Evolutionary conservation across 2,329 filamentous ascomycete species (phyloP), one percentile per base, ranked within the genome.

Genomic region (Colletotrichum sp.): DNA sequence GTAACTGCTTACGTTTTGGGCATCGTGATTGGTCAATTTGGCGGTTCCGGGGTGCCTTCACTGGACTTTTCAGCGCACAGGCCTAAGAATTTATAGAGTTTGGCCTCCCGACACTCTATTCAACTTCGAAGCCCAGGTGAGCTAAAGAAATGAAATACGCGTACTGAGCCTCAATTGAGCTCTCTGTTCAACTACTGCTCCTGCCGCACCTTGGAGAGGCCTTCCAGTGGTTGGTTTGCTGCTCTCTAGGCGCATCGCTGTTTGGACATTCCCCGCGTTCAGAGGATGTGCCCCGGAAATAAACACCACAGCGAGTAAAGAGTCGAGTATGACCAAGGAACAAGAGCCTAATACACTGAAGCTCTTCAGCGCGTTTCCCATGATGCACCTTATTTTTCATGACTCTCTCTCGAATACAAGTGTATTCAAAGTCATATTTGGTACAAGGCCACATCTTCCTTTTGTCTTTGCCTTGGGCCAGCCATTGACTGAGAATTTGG

Each of bases 111-210:
- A 5, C 12, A 52, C 44, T 52, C 44, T 52, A 22, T 52, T 24
- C 44, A 52, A 52, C 44, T 13, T 52, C n/a, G 44, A 48, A 48
- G 44, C n/a, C 10, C n/a, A 48, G 5, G 6, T 48, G 9, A 48
- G 10, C 10, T 44, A 8, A 22, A 48, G n/a, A 0, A 3, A 0
- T 0, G n/a, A 22, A 13, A 48, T 48, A 48, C 10, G 44, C 10
- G 0, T 22, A 8, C 0, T 22, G n/a, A 24, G n/a, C 18, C 9
- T 48, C 9, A 48, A 0, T 48, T n/a, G 9, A 4, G 39, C 2
- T n/a, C 6, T 48, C 3, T 48, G 39, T 7, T 12, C 1, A 4
- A 12, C 18, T n/a, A n/a, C 4, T 4, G 26, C 26, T 26, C 26
- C 26, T 44, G 39, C 18, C n/a, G 22, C 10, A 13, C 10, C 0